Conservation (phyloP, 2,329 filamentous ascomycete species). For the Fusarium citri region DNA sequence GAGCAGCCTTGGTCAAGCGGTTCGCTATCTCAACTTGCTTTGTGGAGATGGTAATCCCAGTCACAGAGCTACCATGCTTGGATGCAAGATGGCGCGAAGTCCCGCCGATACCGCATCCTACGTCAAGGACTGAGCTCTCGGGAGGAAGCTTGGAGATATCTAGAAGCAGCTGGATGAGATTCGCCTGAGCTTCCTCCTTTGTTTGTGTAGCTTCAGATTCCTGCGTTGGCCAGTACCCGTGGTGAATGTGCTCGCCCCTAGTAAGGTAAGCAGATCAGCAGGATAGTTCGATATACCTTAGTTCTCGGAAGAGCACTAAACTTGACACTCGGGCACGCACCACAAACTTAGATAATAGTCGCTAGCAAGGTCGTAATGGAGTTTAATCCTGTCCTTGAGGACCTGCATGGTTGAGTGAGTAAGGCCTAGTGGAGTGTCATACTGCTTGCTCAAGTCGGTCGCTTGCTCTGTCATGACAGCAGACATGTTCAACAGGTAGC, state of each 20-base stretch:
- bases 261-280: constrained; percentile 7
- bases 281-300: not conserved
- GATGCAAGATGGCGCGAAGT: constrained; percentile 67
- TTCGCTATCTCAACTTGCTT: constrained; percentile 69
- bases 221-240: constrained; percentile 67
- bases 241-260: constrained; percentile 73
- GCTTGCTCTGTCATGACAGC: constrained; percentile 35
- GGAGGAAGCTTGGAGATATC: constrained; percentile 48
- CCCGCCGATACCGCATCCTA: constrained; percentile 71
- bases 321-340: constrained; percentile 55
- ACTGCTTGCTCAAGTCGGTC: constrained; percentile 57
- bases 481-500: not conserved
- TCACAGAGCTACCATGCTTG: constrained; percentile 63
- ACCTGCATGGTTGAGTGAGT: constrained; percentile 60
- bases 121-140: constrained; percentile 60
- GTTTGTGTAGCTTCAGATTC: constrained; percentile 60
- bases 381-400: constrained; percentile 68
- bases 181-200: constrained; percentile 69
- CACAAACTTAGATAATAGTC: constrained; percentile 72
- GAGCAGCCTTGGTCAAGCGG: constrained; percentile 55
- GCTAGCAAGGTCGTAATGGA: constrained; percentile 70
- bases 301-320: not conserved
- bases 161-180: constrained; percentile 67
- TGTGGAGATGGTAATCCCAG: constrained; percentile 69
- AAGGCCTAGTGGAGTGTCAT: constrained; percentile 59